Percentiles rank a stretch among this genome's conserved stretches.
phyloP scores from a whole-genome alignment of 2,329 filamentous ascomycete genomes.

The Trichophaea hybrida region DNA sequence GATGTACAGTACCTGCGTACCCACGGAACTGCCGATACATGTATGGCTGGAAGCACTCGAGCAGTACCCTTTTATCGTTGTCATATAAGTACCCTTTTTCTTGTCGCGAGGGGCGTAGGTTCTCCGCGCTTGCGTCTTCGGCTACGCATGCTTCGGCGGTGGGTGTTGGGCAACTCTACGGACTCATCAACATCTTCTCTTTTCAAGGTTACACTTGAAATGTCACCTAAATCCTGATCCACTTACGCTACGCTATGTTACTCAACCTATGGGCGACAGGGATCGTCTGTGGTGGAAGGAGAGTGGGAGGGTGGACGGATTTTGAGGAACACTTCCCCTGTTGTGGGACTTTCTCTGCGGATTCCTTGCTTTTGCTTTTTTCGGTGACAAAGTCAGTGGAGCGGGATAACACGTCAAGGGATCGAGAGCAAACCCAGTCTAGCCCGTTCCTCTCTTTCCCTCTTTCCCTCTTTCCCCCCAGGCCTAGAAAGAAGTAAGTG shows the following conservation, averaged over 20 bases:
- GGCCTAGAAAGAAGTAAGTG: no score
- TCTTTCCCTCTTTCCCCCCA: no score
- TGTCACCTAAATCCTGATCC: background rate
- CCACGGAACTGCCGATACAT: no score
- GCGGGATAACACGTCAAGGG: background rate
- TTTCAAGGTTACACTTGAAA: background rate
- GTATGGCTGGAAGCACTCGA: no score
- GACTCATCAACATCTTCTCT: no score
- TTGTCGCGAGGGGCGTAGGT: background rate
- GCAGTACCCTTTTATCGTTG: no score
- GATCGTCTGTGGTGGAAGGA: background rate
- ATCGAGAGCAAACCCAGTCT: no score
- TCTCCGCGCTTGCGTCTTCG: constrained; percentile 42
- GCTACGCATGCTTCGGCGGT: constrained; percentile 58
- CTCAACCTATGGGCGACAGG: background rate
- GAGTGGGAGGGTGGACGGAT: background rate
- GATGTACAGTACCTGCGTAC: no score
- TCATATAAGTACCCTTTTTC: no score
- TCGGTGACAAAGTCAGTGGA: background rate
- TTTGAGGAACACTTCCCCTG: background rate
- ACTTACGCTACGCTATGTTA: background rate
- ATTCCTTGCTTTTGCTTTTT: constrained; percentile 1
- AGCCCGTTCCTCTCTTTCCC: no score
- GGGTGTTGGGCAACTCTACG: background rate
- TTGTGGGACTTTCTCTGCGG: background rate